These are phyloP conservation scores for Colletotrichum abscissum DNA, from an alignment of 2,329 filamentous ascomycete genomes.

Conservation along the genomic window DNA sequence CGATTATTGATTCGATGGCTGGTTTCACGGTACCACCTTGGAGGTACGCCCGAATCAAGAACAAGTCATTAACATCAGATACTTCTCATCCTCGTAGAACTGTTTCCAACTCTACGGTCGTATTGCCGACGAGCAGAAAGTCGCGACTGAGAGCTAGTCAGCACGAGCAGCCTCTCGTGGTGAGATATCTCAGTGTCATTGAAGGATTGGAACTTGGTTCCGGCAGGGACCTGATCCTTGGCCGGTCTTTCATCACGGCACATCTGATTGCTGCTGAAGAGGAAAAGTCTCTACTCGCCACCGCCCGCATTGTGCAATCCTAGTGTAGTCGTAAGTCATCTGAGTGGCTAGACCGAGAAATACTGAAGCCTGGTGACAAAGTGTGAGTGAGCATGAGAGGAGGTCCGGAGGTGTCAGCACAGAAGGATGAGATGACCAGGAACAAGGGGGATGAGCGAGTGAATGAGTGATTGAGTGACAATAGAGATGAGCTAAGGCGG, in stretches of 20 bases:
- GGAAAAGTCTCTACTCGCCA: neutral
- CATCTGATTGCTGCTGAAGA: neutral
- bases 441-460: constrained; percentile 15
- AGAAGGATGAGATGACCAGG: constrained; percentile 18
- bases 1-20: constrained; percentile 8
- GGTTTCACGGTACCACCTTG: neutral
- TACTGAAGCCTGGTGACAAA: neutral
- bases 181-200: neutral
- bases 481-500: constrained; percentile 13
- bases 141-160: neutral
- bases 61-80: neutral
- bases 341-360: neutral
- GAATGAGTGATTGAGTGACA: constrained; percentile 5
- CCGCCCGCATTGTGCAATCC: neutral
- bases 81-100: neutral
- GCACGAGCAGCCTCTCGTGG: neutral
- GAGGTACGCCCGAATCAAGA: neutral
- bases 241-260: neutral
- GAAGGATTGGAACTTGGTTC: neutral
- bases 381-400: neutral
- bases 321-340: neutral
- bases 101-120: neutral
- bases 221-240: neutral
- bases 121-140: neutral
- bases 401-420: constrained; percentile 21